phyloP scores from a whole-genome alignment of 306 rosid species.

The Phaseolus lunatus region DNA sequence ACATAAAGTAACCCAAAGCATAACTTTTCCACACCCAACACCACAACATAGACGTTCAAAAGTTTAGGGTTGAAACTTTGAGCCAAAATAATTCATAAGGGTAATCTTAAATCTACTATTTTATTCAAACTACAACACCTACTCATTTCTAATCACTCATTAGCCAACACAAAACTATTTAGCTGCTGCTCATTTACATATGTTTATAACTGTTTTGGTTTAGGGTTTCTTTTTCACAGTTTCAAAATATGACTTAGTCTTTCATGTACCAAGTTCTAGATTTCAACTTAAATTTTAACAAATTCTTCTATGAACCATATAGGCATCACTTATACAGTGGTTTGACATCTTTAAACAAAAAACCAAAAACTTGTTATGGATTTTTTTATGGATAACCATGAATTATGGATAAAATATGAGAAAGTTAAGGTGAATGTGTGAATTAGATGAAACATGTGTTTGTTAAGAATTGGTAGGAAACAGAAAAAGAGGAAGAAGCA shows the following conservation, averaged over 20 bases:
- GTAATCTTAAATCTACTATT: not conserved
- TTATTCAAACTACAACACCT: not conserved
- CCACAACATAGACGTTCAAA: not conserved
- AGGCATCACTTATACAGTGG: no score
- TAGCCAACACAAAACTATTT: not conserved
- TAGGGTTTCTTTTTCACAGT: no score
- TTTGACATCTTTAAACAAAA: no score
- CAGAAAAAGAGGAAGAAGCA: not conserved
- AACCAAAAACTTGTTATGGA: no score
- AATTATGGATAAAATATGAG: not conserved
- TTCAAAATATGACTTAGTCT: no score
- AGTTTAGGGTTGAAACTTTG: not conserved
- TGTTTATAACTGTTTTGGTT: no score
- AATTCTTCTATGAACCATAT: no score
- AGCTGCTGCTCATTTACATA: not conserved
- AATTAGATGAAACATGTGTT: not conserved
- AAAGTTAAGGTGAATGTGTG: not conserved
- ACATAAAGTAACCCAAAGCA: slow-evolving; percentile 21
- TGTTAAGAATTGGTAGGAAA: not conserved
- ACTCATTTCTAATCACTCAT: not conserved
- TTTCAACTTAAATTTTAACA: not conserved
- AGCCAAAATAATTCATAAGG: not conserved
- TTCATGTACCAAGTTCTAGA: not conserved
- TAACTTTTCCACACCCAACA: slow-evolving; percentile 15
- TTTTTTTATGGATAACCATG: not conserved